Conservation (phyloP, 1,139 yeast genomes). For the Wickerhamomyces sp. region DNA sequence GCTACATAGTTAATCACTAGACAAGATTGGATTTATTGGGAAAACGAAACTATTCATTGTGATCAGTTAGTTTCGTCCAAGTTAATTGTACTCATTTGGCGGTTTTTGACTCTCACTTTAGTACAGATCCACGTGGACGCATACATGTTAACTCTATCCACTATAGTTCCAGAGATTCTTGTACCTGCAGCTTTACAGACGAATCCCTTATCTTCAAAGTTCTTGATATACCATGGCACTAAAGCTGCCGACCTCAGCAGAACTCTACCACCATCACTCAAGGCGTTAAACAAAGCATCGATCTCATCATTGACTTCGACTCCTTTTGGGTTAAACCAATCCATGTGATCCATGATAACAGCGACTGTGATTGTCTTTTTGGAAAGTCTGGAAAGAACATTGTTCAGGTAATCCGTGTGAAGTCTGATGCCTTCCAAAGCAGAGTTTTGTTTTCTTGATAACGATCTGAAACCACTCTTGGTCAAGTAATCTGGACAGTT, state of each 20-base stretch:
- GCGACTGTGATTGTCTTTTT: conserved; percentile 66
- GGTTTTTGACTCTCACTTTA: conserved; percentile 28
- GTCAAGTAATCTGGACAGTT: conserved; percentile 80
- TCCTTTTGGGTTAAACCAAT: conserved; percentile 74
- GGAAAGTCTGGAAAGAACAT: conserved; percentile 63
- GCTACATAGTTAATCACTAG: too few species aligned
- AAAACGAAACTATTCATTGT: too few species aligned
- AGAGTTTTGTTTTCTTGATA: conserved; percentile 27
- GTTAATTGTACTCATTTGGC: conserved; percentile 25
- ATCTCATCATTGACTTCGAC: conserved; percentile 63
- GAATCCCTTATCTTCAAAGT: conserved; percentile 65
- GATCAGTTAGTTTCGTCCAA: conserved; percentile 11
- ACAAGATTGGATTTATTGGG: too few species aligned
- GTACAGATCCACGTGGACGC: conserved; percentile 86
- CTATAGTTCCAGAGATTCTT: conserved; percentile 55
- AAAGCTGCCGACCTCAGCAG: conserved; percentile 71
- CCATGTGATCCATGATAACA: conserved; percentile 89
- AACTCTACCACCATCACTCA: conserved; percentile 66
- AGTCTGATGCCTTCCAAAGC: conserved; percentile 66
- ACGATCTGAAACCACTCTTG: conserved; percentile 42
- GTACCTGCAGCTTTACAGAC: conserved; percentile 64
- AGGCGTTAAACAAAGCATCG: conserved; percentile 55
- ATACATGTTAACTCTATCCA: conserved; percentile 82
- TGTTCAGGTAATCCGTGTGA: conserved; percentile 76
- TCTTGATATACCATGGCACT: conserved; percentile 71